Conservation (phyloP, 116 monocot genomes). For the Iris pallida region DNA sequence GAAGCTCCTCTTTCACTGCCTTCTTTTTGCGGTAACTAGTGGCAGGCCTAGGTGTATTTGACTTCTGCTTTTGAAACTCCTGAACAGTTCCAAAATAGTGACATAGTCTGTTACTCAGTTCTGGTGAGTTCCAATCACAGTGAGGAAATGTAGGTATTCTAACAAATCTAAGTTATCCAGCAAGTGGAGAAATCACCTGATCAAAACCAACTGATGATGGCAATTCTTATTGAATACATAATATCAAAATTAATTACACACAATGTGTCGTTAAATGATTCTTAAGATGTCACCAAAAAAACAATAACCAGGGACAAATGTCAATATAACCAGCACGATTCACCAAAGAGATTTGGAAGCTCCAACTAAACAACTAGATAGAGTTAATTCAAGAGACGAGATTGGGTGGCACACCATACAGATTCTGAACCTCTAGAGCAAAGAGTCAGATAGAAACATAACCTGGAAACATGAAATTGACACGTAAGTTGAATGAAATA, state of each 20-base stretch:
- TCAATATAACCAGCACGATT: neutral
- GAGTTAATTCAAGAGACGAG: neutral
- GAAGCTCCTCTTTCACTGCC: constrained; percentile 64
- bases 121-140: no score
- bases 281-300: no score
- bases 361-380: neutral
- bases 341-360: neutral
- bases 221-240: neutral
- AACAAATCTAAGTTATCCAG: neutral
- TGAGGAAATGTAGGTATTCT: neutral
- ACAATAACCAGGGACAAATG: no score
- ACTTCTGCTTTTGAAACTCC: constrained; percentile 65
- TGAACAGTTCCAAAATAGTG: constrained; percentile 21
- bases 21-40: constrained; percentile 97
- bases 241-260: neutral
- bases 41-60: constrained; percentile 51
- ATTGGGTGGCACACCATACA: neutral
- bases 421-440: neutral
- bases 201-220: neutral
- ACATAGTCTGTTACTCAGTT: neutral
- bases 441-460: neutral
- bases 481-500: constrained; percentile 13
- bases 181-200: neutral
- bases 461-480: neutral
- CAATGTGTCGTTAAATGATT: neutral